These are phyloP conservation scores for Naganishia onofrii DNA, from an alignment of 768 basidiomycete genomes.

Conservation along the genomic window DNA sequence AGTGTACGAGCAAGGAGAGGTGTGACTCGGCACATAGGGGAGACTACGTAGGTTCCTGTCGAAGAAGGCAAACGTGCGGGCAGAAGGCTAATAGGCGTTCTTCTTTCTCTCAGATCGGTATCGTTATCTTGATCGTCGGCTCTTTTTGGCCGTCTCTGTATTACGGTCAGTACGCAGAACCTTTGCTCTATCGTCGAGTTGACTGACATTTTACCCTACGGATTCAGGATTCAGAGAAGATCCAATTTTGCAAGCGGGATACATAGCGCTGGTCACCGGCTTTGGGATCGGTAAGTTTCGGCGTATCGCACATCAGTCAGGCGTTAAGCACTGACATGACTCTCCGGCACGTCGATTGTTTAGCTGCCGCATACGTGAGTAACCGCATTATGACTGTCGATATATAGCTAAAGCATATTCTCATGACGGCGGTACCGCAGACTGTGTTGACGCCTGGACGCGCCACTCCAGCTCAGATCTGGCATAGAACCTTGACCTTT, in stretches of 20 bases:
- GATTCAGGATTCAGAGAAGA: constrained; percentile 59
- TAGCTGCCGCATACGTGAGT: constrained; percentile 39
- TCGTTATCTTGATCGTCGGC: constrained; percentile 71
- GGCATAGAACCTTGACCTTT: constrained; percentile 74
- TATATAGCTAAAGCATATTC: not conserved
- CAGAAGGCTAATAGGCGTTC: constrained; percentile 41
- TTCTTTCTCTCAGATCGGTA: constrained; percentile 63
- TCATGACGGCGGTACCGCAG: constrained; percentile 61
- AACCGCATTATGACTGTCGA: not conserved
- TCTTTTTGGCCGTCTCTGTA: constrained; percentile 74
- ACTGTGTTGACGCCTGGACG: constrained; percentile 77
- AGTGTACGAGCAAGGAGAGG: constrained; percentile 68
- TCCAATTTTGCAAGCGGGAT: constrained; percentile 34
- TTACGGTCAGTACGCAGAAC: constrained; percentile 55
- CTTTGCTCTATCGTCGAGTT: constrained; percentile 56
- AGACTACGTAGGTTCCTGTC: constrained; percentile 54
- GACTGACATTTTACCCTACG: constrained; percentile 61
- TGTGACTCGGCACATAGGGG: constrained; percentile 48
- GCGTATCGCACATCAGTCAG: not conserved
- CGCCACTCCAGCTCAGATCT: constrained; percentile 68
- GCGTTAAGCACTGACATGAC: not conserved
- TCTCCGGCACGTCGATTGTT: not conserved
- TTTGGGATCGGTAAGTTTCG: constrained; percentile 10
- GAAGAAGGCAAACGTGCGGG: not conserved
- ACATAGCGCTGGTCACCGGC: constrained; percentile 34